Conservation (phyloP, 164 flowering plant species). For the Magnolia sinica region DNA sequence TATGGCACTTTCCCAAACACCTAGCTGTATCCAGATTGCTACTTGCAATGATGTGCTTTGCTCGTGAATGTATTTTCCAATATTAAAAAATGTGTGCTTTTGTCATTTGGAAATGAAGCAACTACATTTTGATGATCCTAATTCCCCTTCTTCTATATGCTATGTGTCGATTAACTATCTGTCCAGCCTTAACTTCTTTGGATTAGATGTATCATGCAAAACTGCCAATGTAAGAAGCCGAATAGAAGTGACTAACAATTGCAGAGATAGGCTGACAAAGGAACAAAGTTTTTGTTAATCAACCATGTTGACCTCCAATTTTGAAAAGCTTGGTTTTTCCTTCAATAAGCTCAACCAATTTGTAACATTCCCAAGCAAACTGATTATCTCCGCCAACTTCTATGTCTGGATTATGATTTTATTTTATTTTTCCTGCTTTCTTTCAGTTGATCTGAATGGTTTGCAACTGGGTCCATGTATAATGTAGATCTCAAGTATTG, state of each 20-base stretch:
- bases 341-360: too few relatives aligned
- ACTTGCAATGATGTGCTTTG: background rate
- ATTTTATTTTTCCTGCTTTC: background rate
- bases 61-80: background rate
- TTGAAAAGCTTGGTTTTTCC: background rate
- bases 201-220: background rate
- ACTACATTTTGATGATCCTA: background rate
- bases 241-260: background rate
- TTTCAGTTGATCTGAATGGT: too few relatives aligned
- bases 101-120: background rate
- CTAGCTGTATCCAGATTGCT: background rate
- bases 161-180: background rate
- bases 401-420: background rate
- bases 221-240: background rate
- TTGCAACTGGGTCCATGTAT: too few relatives aligned
- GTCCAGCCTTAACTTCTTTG: background rate
- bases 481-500: too few relatives aligned
- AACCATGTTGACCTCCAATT: background rate
- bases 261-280: background rate
- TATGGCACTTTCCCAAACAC: slow-evolving; percentile 22
- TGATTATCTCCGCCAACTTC: background rate
- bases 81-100: background rate
- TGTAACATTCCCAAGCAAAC: background rate
- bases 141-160: background rate
- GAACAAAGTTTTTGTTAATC: background rate